A percentile compares a stretch with the other conserved stretches of the same genome.
Evolutionary conservation across 768 basidiomycete species (phyloP).

Genomic region (Filobasidium wieringae): DNA sequence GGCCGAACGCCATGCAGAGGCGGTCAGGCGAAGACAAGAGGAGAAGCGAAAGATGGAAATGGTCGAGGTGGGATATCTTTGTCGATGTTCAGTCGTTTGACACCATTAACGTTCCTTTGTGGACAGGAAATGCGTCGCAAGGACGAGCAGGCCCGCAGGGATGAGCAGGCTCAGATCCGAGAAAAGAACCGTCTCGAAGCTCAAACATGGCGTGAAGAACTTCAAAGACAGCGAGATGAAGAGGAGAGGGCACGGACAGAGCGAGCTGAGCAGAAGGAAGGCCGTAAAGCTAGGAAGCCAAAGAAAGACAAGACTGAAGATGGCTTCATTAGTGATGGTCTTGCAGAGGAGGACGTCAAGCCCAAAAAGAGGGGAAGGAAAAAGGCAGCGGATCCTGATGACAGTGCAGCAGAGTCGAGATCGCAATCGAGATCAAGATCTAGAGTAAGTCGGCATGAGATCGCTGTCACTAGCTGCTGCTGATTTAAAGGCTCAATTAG

Average conservation of each 20-base stretch:
- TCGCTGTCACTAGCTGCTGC: not conserved
- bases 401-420: slow-evolving; percentile 13
- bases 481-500: slow-evolving; percentile 15
- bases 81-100: no score
- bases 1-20: slow-evolving; percentile 8
- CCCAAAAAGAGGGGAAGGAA: slow-evolving; percentile 49
- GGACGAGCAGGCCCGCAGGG: slow-evolving; percentile 30
- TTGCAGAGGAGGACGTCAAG: slow-evolving; percentile 64
- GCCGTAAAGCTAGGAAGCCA: slow-evolving; percentile 13
- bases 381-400: slow-evolving; percentile 14
- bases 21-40: slow-evolving; percentile 48
- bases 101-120: no score
- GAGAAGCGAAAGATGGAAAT: slow-evolving; percentile 59
- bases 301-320: slow-evolving; percentile 33
- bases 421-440: slow-evolving; percentile 5
- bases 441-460: slow-evolving; percentile 3
- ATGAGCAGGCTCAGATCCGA: slow-evolving; percentile 52
- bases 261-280: slow-evolving; percentile 18
- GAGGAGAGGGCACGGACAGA: slow-evolving; percentile 11
- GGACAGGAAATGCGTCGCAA: slow-evolving; percentile 25
- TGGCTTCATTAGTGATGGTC: slow-evolving; percentile 57
- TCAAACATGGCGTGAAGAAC: slow-evolving; percentile 61
- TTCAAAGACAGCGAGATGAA: slow-evolving; percentile 8
- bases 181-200: slow-evolving; percentile 11
- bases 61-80: slow-evolving; percentile 10